These are phyloP conservation scores for Kondoa subrosea DNA, from an alignment of 768 basidiomycete genomes.

Conservation along the genomic window DNA sequence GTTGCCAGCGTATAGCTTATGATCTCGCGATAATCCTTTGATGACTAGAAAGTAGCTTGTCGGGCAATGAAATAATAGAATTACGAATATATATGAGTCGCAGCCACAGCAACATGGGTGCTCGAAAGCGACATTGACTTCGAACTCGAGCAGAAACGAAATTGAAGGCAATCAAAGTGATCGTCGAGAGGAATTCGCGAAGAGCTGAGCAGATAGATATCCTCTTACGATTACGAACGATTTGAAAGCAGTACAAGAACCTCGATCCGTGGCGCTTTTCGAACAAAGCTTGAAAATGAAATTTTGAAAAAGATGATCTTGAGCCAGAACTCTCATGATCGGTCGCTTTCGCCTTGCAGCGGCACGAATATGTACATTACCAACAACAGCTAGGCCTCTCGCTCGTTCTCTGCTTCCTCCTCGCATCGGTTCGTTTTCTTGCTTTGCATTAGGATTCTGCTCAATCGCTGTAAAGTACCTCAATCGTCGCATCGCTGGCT, in stretches of 20 bases:
- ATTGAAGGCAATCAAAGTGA: too few species aligned
- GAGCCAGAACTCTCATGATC: background rate
- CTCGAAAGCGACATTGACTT: too few species aligned
- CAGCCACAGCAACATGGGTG: too few species aligned
- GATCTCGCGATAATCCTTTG: constrained; percentile 80
- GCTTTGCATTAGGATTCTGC: background rate
- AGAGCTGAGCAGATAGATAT: too few species aligned
- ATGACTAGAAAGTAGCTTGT: constrained; percentile 85
- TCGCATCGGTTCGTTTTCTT: background rate
- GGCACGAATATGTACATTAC: background rate
- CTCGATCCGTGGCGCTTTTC: background rate
- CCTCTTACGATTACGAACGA: too few species aligned
- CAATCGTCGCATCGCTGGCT: background rate
- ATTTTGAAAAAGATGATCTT: background rate
- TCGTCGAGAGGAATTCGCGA: too few species aligned
- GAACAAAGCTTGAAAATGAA: background rate
- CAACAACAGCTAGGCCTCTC: background rate
- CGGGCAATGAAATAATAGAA: too few species aligned
- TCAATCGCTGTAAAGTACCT: background rate
- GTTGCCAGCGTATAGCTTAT: constrained; percentile 68
- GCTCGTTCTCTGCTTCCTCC: background rate
- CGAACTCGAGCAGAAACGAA: too few species aligned
- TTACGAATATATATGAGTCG: too few species aligned
- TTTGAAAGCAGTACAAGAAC: too few species aligned
- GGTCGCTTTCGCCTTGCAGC: background rate